Conservation (phyloP, 345 rosid species). For the Eucalyptus marginata region DNA sequence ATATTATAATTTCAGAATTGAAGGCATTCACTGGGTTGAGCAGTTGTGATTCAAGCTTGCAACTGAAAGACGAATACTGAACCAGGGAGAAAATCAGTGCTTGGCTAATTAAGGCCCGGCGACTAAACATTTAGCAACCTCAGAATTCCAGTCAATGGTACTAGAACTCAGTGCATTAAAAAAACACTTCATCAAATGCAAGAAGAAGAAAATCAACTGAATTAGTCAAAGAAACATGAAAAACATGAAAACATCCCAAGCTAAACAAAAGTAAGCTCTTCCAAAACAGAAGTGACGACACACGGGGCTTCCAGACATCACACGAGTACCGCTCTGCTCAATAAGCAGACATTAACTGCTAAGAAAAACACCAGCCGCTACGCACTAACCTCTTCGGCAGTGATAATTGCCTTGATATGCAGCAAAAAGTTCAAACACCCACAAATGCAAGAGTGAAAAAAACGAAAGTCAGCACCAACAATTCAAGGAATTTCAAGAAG, state of each 20-base stretch:
- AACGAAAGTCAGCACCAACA: neutral
- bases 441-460: neutral
- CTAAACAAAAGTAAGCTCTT: neutral
- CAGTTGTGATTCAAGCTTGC: neutral
- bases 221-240: neutral
- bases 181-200: neutral
- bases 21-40: neutral
- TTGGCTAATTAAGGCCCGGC: neutral
- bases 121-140: neutral
- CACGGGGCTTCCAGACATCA: neutral
- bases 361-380: neutral
- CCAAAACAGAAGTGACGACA: neutral
- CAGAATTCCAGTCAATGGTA: neutral
- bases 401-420: slow-evolving; percentile 96
- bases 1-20: neutral
- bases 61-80: neutral
- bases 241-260: neutral
- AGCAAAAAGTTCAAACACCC: slow-evolving; percentile 3
- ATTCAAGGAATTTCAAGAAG: neutral
- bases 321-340: neutral
- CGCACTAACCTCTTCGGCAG: slow-evolving; percentile 74
- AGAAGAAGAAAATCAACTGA: neutral
- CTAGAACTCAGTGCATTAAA: neutral
- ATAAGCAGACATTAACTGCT: neutral
- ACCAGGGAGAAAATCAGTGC: neutral